These are phyloP conservation scores for Leccinum insolens DNA, from an alignment of 1,284 basidiomycete species.

Conservation along the genomic window DNA sequence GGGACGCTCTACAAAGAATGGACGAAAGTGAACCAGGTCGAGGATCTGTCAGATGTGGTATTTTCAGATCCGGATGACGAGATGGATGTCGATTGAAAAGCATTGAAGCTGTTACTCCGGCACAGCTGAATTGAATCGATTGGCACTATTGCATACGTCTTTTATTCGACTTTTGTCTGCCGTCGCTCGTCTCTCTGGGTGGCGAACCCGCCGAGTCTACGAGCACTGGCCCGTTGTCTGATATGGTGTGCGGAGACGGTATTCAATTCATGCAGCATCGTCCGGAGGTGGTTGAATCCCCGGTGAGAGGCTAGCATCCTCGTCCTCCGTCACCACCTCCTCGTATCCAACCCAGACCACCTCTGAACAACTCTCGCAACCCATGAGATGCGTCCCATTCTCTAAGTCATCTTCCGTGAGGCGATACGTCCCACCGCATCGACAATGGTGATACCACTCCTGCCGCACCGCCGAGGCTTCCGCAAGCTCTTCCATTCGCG, in stretches of 20 bases:
- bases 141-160: not conserved
- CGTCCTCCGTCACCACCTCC: slow-evolving; percentile 36
- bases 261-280: not conserved
- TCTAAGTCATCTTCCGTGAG: slow-evolving; percentile 65
- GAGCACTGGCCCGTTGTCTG: not conserved
- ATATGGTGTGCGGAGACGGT: not conserved
- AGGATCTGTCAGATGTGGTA: slow-evolving; percentile 12
- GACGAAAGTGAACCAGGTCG: slow-evolving; percentile 32
- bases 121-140: not conserved
- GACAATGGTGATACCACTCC: slow-evolving; percentile 63
- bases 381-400: slow-evolving; percentile 63
- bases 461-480: slow-evolving; percentile 2
- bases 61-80: slow-evolving; percentile 20
- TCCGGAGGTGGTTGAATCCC: not conserved
- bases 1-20: slow-evolving; percentile 53
- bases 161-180: not conserved
- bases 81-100: slow-evolving; percentile 33
- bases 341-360: slow-evolving; percentile 78
- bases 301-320: not conserved
- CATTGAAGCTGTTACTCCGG: not conserved
- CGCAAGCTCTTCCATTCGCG: slow-evolving; percentile 6
- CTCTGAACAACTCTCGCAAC: slow-evolving; percentile 75
- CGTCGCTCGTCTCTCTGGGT: not conserved
- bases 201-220: not conserved
- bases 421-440: slow-evolving; percentile 68